Percentiles rank a stretch among this genome's conserved stretches.
These are phyloP conservation scores for Lachancea sp. DNA, from an alignment of 805 yeast species.

Conservation along the genomic window DNA sequence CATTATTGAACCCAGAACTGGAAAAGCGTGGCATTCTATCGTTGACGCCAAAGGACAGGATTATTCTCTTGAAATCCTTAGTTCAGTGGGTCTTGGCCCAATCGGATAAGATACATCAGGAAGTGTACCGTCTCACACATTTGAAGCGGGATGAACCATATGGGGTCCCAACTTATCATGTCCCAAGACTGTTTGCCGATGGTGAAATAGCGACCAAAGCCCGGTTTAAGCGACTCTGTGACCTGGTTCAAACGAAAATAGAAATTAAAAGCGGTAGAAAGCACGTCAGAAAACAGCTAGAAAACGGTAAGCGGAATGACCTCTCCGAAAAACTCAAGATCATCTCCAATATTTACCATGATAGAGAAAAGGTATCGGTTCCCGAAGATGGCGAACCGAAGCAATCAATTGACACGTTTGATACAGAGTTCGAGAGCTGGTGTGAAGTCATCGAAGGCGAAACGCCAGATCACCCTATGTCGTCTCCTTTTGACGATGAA, in stretches of 20 bases:
- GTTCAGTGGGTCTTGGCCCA: conserved; percentile 24
- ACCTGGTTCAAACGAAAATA: conserved; percentile 19
- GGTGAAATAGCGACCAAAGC: conserved; percentile 22
- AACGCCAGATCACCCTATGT: conserved; percentile 25
- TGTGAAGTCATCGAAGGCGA: conserved; percentile 21
- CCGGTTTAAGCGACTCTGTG: conserved; percentile 23
- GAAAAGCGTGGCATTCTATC: conserved; percentile 24
- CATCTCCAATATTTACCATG: conserved; percentile 18
- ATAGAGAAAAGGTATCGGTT: conserved; percentile 11
- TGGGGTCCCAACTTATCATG: conserved; percentile 25
- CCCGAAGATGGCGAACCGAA: conserved; percentile 11
- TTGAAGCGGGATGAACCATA: conserved; percentile 25
- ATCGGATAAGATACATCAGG: conserved; percentile 25
- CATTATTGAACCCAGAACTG: conserved; percentile 19
- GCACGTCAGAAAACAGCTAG: conserved; percentile 20
- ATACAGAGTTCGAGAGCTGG: conserved; percentile 25
- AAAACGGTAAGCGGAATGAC: conserved; percentile 22
- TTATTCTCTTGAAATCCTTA: conserved; percentile 21
- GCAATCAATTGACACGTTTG: conserved; percentile 5
- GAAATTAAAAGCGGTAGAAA: conserved; percentile 23
- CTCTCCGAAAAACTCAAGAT: conserved; percentile 18
- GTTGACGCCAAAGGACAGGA: conserved; percentile 23
- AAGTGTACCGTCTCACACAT: conserved; percentile 24
- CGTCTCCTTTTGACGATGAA: conserved; percentile 26
- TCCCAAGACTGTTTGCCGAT: conserved; percentile 21